Base-by-base conservation (phyloP, 306 rosid genomes). In the Styphnolobium japonicum region DNA sequence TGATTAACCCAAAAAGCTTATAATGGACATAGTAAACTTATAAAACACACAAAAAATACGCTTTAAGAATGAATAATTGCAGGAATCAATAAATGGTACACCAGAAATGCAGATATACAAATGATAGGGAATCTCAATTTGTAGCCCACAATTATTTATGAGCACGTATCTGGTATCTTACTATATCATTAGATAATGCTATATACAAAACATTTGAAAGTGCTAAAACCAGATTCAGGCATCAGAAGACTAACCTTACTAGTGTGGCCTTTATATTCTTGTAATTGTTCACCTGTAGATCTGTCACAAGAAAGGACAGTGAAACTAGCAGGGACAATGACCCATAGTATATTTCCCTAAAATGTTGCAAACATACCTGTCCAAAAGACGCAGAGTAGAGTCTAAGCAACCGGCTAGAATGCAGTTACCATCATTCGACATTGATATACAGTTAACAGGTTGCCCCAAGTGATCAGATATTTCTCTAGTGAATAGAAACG, bases 351-450 rank as follows among this genome's bases (percentile, higher is more conserved):
- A 67, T 48, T 53, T 76, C 40, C 12, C 16, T 14, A 46, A 18
- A 43, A 45, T 29, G 62, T 16, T 6, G 55, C 9, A 52, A 18
- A 40, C 65, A 55, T 79, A 93, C 99, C 96, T 87, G 86, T 93
- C 98, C 58, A 95, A 63, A 67, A 91, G 92, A 16, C 96, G 96
- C 40, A 91, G 62, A 21, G 92, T 87, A 12, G 96, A 95, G 89
- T 95, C 98, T 43, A 95, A 86, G 84, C 94, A 91, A 80, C 94
- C 86, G 0, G 97, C 98, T 83, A 95, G 78, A 77, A 93, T 64
- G 86, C 98, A 90, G 84, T 93, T 91, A 56, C 98, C 92, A 56
- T 95, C 99, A 66, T 93, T 95, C 53, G 99, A 95, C 94, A 95
- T 72, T 34, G 99, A 88, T 52, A 95, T 92, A 81, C 97, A 91